phyloP scores from a whole-genome alignment of 805 yeast species.

The Kodamaea jinghongensis region DNA sequence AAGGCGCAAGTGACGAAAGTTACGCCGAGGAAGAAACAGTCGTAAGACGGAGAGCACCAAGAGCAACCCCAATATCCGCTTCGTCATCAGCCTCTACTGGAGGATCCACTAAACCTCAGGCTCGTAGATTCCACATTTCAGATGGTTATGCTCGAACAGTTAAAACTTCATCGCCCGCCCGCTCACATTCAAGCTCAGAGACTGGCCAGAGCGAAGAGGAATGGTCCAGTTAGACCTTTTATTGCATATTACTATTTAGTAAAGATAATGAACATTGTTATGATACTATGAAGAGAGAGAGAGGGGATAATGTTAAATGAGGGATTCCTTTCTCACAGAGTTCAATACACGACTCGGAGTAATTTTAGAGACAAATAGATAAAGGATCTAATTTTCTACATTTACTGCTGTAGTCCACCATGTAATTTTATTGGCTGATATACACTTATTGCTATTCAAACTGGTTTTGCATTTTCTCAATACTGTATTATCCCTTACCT shows the following conservation, averaged over 20 bases:
- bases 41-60: background rate
- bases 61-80: conserved; percentile 4
- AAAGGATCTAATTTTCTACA: too few relatives aligned
- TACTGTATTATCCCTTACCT: too few relatives aligned
- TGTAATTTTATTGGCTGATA: too few relatives aligned
- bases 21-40: background rate
- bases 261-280: conserved; percentile 6
- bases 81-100: conserved; percentile 1
- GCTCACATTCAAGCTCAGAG: background rate
- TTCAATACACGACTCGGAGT: too few relatives aligned
- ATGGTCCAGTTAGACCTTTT: conserved; percentile 2
- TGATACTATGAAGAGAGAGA: background rate
- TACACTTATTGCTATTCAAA: too few relatives aligned
- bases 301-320: too few relatives aligned
- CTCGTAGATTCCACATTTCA: conserved; percentile 5
- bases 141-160: conserved; percentile 1
- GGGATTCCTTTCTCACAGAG: too few relatives aligned
- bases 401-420: too few relatives aligned
- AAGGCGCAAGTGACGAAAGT: background rate
- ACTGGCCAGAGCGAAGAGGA: conserved; percentile 7
- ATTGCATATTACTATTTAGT: conserved; percentile 6
- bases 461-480: too few relatives aligned
- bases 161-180: background rate
- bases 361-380: too few relatives aligned
- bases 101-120: conserved; percentile 3